Evolutionary conservation across 306 rosid species (phyloP), one percentile per base, ranked within the genome.

Genomic region (Vigna trinervia): DNA sequence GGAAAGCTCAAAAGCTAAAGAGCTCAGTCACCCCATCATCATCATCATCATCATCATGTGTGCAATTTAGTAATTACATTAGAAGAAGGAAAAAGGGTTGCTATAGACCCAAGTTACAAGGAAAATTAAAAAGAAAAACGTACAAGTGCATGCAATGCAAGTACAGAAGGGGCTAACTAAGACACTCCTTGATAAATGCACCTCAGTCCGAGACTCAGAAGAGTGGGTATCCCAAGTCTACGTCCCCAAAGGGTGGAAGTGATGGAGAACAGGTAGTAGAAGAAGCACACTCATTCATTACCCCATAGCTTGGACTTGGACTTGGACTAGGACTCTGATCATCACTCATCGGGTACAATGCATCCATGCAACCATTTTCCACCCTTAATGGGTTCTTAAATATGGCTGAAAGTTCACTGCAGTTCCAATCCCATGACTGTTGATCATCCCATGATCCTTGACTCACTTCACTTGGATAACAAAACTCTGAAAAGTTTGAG

Each of bases 161-260:
- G 74, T 63, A 73, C 76, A 78, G 57, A 75, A 48, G 30, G 3
- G 70, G 56, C 77, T 77, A 51, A 22, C 30, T 22, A 54, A 22
- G 41, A 12, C 53, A 56, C 82, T 65, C 22, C 65, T 60, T 74
- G 66, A 65, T 75, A 78, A 75, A 70, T 64, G 81, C 66, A 71
- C 51, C 59, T 45, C 73, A 60, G n/a, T 57, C 36, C 12, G 63
- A 22, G 36, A 57, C 39, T 84, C 78, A 87, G 78, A 84, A 87
- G 69, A 82, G 88, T 39, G 91, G 87, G 51, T 86, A 87, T 30
- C 95, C 98, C 74, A 87, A 81, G 78, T 89, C 96, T 79, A 93
- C 92, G 64, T 90, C 97, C 64, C 94, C 96, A 81, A 86, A 79
- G 66, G 87, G 76, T 84, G 91, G 83, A 80, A 85, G 60, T 59